Evolutionary conservation across 192 early-diverging fungal species (phyloP).

Genomic region (Gryganskiella cystojenkinii): DNA sequence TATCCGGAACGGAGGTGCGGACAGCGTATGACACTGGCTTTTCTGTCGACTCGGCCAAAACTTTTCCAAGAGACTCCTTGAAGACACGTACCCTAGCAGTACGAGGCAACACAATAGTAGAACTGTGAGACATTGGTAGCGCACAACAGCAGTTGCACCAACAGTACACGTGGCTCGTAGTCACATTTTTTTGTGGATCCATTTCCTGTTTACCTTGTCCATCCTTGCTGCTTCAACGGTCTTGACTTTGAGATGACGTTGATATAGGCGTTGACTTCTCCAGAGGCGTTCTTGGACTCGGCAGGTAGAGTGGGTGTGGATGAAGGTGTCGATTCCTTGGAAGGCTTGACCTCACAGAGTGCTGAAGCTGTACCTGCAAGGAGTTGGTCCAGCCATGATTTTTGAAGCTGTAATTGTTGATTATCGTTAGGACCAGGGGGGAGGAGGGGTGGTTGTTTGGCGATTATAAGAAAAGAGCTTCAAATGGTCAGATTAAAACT

Average conservation of each 20-base stretch:
- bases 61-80: background rate
- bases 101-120: too few species aligned
- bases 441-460: too few species aligned
- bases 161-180: too few species aligned
- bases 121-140: too few species aligned
- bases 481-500: too few species aligned
- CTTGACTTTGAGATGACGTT: constrained; percentile 44
- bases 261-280: constrained; percentile 45
- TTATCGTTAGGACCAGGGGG: too few species aligned
- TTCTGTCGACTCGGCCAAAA: background rate
- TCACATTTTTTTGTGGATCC: too few species aligned
- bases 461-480: too few species aligned
- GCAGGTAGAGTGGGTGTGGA: background rate
- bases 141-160: too few species aligned
- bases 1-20: constrained; percentile 19
- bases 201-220: too few species aligned
- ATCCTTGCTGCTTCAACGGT: constrained; percentile 22
- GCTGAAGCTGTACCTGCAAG: constrained; percentile 31
- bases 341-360: constrained; percentile 6
- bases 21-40: constrained; percentile 3
- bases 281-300: background rate
- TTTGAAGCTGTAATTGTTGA: constrained; percentile 21
- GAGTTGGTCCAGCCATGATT: constrained; percentile 44
- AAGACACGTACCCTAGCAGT: constrained; percentile 16
- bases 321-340: background rate